Evolutionary conservation across 2,329 filamentous ascomycete species (phyloP), one percentile per base, ranked within the genome.

Genomic region (Hymenoscyphus fructigenus): DNA sequence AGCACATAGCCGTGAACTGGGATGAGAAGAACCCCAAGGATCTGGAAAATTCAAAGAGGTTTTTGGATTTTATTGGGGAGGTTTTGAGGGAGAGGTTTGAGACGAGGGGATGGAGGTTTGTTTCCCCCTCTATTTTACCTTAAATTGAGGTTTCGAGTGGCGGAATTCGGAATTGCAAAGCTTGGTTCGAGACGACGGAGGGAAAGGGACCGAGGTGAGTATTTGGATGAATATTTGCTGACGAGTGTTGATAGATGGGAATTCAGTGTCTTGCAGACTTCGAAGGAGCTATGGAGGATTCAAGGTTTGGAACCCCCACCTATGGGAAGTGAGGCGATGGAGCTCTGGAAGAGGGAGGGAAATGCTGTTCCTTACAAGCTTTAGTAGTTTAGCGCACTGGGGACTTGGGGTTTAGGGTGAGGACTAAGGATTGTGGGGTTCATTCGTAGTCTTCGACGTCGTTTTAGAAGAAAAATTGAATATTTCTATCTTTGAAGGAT

Each of bases 1-100:
- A 70, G n/a, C 69, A 70, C 28, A 68, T 69, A 17, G 69, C 67
- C 9, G 38, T 70, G 7, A 68, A 70, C 53, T 67, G 59, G 56
- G 57, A 63, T 2, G 57, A 63, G 3, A 62, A 67, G 41, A 7
- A 32, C 0, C 38, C n/a, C 9, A 15, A 57, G 23, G 60, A 61
- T 32, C 61, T 67, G 3, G 32, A n/a, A 9, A 34, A 12, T 15
- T 28, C 34, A 2, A 60, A 64, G 17, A 34, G 17, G 12, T 69
- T 66, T 38, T 57, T 70, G 29, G 61, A 66, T 38, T 68, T 63
- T 55, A 12, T 70, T 0, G 66, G 66, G 2, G 56, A 62, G 14
- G 47, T 69, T 10, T 66, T 70, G 17, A 66, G 50, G 15, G 65
- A 68, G 15, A 62, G 57, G 17, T 70, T 70, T 63, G 67, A 67